Evolutionary conservation across 768 basidiomycete species (phyloP).

Genomic region (Phylloporus sp.): DNA sequence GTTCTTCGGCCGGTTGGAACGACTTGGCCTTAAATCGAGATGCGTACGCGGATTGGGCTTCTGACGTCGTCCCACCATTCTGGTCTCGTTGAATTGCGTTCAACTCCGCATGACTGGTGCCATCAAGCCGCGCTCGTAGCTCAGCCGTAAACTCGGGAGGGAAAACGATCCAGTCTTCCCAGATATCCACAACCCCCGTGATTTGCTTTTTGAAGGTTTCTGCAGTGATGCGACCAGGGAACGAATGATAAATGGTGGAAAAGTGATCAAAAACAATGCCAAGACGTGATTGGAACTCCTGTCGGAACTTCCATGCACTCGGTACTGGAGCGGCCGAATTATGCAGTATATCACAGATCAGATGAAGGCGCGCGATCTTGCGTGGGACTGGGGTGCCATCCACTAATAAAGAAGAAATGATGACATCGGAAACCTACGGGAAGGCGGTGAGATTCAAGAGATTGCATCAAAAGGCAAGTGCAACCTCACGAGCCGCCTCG

Average conservation of each 20-base stretch:
- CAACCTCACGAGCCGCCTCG: slow-evolving; percentile 89
- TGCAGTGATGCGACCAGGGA: slow-evolving; percentile 93
- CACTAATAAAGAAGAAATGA: slow-evolving; percentile 82
- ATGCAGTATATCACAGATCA: slow-evolving; percentile 96
- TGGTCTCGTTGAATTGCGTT: slow-evolving; percentile 26
- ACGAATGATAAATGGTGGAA: slow-evolving; percentile 89
- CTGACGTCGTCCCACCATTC: slow-evolving; percentile 10
- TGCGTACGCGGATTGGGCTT: slow-evolving; percentile 34
- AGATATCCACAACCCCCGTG: slow-evolving; percentile 82
- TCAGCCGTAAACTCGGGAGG: slow-evolving; percentile 77
- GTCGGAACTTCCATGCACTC: slow-evolving; percentile 96
- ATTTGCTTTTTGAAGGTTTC: slow-evolving; percentile 96
- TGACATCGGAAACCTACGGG: slow-evolving; percentile 78
- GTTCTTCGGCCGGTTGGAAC: slow-evolving; percentile 64
- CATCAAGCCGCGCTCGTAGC: slow-evolving; percentile 71
- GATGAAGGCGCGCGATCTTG: slow-evolving; percentile 90
- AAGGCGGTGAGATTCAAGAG: slow-evolving; percentile 1
- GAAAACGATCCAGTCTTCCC: slow-evolving; percentile 99
- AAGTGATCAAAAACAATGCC: slow-evolving; percentile 96
- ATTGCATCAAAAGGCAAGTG: not conserved
- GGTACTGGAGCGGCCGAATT: slow-evolving; percentile 93
- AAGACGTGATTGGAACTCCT: slow-evolving; percentile 86
- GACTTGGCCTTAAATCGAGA: slow-evolving; percentile 75
- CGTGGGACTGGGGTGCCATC: slow-evolving; percentile 96
- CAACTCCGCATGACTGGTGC: slow-evolving; percentile 34